Evolutionary conservation across 2,329 filamentous ascomycete species (phyloP), one percentile per base, ranked within the genome.

Genomic region (Nigrograna mackinnonii): DNA sequence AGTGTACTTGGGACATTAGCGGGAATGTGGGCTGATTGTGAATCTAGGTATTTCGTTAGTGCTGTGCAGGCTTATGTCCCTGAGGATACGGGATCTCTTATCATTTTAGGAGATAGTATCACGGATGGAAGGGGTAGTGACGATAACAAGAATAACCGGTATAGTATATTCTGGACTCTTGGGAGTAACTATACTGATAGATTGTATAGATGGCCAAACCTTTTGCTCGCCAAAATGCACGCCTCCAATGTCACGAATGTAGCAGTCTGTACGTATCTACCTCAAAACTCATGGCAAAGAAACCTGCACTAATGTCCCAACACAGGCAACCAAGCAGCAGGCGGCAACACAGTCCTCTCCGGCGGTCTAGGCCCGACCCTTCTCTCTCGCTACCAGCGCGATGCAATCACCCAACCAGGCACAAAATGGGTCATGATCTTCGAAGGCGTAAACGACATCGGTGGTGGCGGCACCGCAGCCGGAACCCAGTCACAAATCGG

Each of bases 391-490:
- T 76, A 85, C 47, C 76, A 83, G 55, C 75, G 83, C 9, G 83
- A 87, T 56, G 76, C 83, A 2, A 69, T 86, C 2, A 57, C 74
- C 0, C 77, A 80, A 14, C 70, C 76, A 0, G 79, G 78, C 3
- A 75, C 81, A 3, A 72, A 72, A 52, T 85, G 81, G 50, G 78
- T 78, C 16, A 73, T 86, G 66, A 73, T 86, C 28, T 86, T 85
- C 60, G 79, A 84, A 60, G 83, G 83, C 11, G 81, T 86, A 31
- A 86, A 86, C 57, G 83, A 86, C 56, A 84, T 86, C 44, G 83
- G 83, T 6, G 66, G 62, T 2, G 75, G 70, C 2, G 62, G 66
- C 3, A 55, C 73, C 0, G 73, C 76, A 28, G 35, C 57, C 0
- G 60, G 54, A 0, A 58, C 70, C 0, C 79, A 82, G 50, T 44